Conservation (phyloP, 208 protist species). For the Trypanosoma avium region DNA sequence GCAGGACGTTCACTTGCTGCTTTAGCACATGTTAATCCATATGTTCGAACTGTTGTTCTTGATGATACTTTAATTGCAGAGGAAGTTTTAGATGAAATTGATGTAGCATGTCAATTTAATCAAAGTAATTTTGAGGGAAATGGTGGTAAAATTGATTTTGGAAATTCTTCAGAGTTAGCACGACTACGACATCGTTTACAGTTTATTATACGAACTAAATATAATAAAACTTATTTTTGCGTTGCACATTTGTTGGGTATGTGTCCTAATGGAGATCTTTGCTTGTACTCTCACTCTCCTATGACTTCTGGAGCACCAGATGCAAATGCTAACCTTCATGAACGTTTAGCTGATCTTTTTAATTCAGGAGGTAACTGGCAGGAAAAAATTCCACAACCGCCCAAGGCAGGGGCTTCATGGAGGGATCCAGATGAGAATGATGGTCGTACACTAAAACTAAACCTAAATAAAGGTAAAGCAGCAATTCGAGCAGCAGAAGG, state of each 20-base stretch:
- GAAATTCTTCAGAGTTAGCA: constrained; percentile 44
- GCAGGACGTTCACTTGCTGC: constrained; percentile 78
- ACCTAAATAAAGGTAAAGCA: constrained; percentile 22
- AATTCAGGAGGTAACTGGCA: constrained; percentile 66
- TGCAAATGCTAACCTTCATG: constrained; percentile 39
- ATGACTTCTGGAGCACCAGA: constrained; percentile 40
- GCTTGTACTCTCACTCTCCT: constrained; percentile 72
- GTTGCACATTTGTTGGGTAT: constrained; percentile 72
- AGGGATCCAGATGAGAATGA: constrained; percentile 53
- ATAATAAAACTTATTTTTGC: constrained; percentile 65
- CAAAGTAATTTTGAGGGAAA: constrained; percentile 87
- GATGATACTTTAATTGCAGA: constrained; percentile 86
- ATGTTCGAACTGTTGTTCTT: constrained; percentile 83
- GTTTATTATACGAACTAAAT: constrained; percentile 51
- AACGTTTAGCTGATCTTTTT: constrained; percentile 80
- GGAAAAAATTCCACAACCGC: constrained; percentile 56
- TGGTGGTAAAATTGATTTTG: constrained; percentile 42
- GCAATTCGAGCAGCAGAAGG: background rate
- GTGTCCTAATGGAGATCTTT: constrained; percentile 78
- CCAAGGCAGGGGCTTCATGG: constrained; percentile 80
- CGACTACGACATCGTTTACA: constrained; percentile 73
- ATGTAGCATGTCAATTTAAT: constrained; percentile 89
- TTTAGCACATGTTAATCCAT: constrained; percentile 80
- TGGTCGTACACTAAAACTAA: constrained; percentile 32
- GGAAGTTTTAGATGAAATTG: constrained; percentile 87